Evolutionary conservation across 305 asterid genomes (phyloP).

Genomic region (Rubia occidens): DNA sequence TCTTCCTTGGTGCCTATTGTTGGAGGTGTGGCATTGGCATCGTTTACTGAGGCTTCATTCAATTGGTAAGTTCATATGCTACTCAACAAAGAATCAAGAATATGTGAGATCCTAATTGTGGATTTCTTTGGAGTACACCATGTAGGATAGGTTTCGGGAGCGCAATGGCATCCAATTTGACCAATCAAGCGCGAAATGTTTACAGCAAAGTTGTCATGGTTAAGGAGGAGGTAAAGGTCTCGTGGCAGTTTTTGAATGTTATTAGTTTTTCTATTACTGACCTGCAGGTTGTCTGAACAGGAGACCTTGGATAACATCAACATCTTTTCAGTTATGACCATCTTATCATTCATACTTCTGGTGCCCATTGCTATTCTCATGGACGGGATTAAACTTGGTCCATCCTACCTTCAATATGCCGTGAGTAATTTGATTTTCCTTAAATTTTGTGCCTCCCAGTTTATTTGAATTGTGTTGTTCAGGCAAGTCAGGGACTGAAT

Average conservation of each 20-base stretch:
- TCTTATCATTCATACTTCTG: slow-evolving; percentile 59
- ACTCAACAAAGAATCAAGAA: not conserved
- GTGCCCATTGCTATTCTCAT: slow-evolving; percentile 46
- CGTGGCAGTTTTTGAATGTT: not conserved
- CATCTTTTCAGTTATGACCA: slow-evolving; percentile 59
- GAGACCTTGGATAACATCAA: slow-evolving; percentile 71
- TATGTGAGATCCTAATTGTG: not conserved
- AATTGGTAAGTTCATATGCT: slow-evolving; percentile 50
- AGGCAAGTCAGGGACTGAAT: slow-evolving; percentile 66
- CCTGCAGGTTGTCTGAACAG: slow-evolving; percentile 30
- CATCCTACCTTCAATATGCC: slow-evolving; percentile 52
- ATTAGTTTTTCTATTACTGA: not conserved
- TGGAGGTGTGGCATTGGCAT: slow-evolving; percentile 85
- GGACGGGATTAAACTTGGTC: slow-evolving; percentile 66
- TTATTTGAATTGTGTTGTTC: slow-evolving; percentile 10
- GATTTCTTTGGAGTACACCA: not conserved
- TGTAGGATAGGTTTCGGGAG: slow-evolving; percentile 77
- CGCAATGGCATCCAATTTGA: slow-evolving; percentile 87
- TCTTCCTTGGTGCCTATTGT: slow-evolving; percentile 74
- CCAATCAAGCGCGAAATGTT: slow-evolving; percentile 85
- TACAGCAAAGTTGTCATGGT: slow-evolving; percentile 66
- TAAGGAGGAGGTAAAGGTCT: slow-evolving; percentile 46
- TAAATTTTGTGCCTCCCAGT: not conserved
- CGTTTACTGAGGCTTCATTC: slow-evolving; percentile 79
- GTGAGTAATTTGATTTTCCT: slow-evolving; percentile 31